These are phyloP conservation scores for Suhomyces ambrosiae DNA, from an alignment of 1,139 yeast species.

Conservation along the genomic window DNA sequence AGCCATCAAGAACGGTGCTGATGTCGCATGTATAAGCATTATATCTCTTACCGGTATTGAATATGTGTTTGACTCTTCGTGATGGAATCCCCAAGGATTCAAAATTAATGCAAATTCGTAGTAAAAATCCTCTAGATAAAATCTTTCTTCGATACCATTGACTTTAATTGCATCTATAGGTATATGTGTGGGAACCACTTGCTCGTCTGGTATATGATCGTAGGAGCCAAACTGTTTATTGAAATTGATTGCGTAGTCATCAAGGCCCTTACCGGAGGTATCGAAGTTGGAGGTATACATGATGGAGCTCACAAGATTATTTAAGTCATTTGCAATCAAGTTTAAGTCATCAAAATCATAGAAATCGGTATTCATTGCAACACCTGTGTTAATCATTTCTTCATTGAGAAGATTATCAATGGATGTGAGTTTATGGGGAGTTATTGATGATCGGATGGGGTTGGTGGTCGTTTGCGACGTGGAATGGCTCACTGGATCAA, in stretches of 20 bases:
- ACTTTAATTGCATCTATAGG: conserved; percentile 17
- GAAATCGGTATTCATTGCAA: conserved; percentile 5
- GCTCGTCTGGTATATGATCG: conserved; percentile 6
- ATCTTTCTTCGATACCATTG: conserved; percentile 16
- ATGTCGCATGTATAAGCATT: conserved; percentile 19
- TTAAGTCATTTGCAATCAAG: conserved; percentile 20
- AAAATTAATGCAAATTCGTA: conserved; percentile 20
- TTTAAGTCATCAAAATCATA: conserved; percentile 19
- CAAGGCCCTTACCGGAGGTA: conserved; percentile 3
- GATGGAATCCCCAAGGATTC: conserved; percentile 22
- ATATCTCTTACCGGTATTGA: conserved; percentile 22
- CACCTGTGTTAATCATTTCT: conserved; percentile 2
- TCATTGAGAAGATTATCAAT: conserved; percentile 9
- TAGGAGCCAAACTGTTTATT: conserved; percentile 4
- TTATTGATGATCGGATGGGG: background rate
- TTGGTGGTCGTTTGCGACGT: background rate
- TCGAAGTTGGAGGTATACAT: conserved; percentile 17
- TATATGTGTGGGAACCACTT: conserved; percentile 13
- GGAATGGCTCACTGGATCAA: too few relatives aligned
- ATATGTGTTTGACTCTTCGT: conserved; percentile 14
- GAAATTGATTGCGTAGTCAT: conserved; percentile 9
- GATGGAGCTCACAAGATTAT: conserved; percentile 22
- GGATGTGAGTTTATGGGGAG: conserved; percentile 4
- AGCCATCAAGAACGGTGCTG: conserved; percentile 23
- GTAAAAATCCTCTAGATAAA: conserved; percentile 21